Evolutionary conservation across 805 yeast species (phyloP).

Genomic region (Candida oleophila): DNA sequence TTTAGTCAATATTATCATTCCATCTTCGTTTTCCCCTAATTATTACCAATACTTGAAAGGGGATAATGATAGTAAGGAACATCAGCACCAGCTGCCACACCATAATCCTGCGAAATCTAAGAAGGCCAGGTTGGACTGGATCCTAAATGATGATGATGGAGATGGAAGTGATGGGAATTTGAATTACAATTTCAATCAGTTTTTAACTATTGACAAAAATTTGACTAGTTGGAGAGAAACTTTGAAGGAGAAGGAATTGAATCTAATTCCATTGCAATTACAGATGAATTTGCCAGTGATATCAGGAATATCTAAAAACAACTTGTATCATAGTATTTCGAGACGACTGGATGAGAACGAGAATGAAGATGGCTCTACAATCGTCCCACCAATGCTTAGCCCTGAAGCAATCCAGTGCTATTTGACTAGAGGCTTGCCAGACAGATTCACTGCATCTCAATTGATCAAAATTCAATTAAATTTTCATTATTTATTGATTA

Average conservation of each 20-base stretch:
- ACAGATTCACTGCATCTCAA: slow-evolving; percentile 35
- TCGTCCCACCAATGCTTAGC: slow-evolving; percentile 16
- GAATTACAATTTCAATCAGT: slow-evolving; percentile 44
- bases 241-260: slow-evolving; percentile 28
- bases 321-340: slow-evolving; percentile 29
- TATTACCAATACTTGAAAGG: slow-evolving; percentile 42
- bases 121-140: slow-evolving; percentile 32
- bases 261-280: slow-evolving; percentile 24
- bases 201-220: slow-evolving; percentile 41
- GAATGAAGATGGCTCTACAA: slow-evolving; percentile 1
- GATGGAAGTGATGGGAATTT: slow-evolving; percentile 49
- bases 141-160: slow-evolving; percentile 45
- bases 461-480: slow-evolving; percentile 44
- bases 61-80: slow-evolving; percentile 13
- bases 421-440: slow-evolving; percentile 34
- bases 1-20: slow-evolving; percentile 43
- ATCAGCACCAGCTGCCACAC: slow-evolving; percentile 13
- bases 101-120: slow-evolving; percentile 7
- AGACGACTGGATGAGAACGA: background rate
- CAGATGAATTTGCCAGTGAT: slow-evolving; percentile 30
- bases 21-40: slow-evolving; percentile 46
- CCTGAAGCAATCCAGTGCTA: slow-evolving; percentile 23
- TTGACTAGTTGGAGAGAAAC: slow-evolving; percentile 40
- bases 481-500: slow-evolving; percentile 41
- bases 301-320: slow-evolving; percentile 19